Conservation (phyloP, 2,329 filamentous ascomycete genomes). For the Hypoxylon sp. region DNA sequence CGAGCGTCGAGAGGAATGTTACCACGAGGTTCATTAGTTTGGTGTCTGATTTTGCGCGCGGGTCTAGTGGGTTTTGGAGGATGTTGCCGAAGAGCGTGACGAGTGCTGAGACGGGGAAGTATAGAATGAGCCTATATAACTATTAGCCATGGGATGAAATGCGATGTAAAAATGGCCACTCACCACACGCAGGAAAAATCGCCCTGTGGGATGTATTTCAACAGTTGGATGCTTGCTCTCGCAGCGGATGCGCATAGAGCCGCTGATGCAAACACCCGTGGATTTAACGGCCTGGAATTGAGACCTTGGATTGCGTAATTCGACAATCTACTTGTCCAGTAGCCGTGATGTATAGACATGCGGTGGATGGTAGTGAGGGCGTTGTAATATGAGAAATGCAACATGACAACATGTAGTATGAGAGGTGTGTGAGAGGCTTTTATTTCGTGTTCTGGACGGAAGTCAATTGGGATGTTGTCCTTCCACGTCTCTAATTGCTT, state of each 20-base stretch:
- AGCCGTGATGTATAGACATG: conserved; percentile 98
- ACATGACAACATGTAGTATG: conserved; percentile 92
- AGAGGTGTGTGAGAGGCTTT: conserved; percentile 91
- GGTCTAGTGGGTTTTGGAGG: conserved; percentile 92
- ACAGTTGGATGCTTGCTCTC: conserved; percentile 89
- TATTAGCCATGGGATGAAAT: conserved; percentile 50
- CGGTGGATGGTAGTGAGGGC: conserved; percentile 97
- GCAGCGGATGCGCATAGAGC: conserved; percentile 94
- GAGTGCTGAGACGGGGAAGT: conserved; percentile 95
- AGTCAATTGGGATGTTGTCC: conserved; percentile 93
- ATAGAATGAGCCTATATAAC: conserved; percentile 81
- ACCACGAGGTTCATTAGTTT: conserved; percentile 94
- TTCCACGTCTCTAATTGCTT: conserved; percentile 95
- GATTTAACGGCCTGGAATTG: conserved; percentile 91
- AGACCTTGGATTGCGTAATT: conserved; percentile 96
- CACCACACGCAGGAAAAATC: conserved; percentile 97
- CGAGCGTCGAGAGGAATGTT: conserved; percentile 89
- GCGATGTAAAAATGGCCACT: conserved; percentile 53
- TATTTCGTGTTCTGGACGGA: conserved; percentile 97
- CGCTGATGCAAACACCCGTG: conserved; percentile 93
- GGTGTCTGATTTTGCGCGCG: conserved; percentile 88
- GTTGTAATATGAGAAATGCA: conserved; percentile 98
- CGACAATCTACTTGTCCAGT: conserved; percentile 95
- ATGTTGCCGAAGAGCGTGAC: conserved; percentile 98
- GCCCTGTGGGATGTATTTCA: conserved; percentile 96